These are phyloP conservation scores for Phallus indusiatus DNA, from an alignment of 768 basidiomycete genomes.

Conservation along the genomic window DNA sequence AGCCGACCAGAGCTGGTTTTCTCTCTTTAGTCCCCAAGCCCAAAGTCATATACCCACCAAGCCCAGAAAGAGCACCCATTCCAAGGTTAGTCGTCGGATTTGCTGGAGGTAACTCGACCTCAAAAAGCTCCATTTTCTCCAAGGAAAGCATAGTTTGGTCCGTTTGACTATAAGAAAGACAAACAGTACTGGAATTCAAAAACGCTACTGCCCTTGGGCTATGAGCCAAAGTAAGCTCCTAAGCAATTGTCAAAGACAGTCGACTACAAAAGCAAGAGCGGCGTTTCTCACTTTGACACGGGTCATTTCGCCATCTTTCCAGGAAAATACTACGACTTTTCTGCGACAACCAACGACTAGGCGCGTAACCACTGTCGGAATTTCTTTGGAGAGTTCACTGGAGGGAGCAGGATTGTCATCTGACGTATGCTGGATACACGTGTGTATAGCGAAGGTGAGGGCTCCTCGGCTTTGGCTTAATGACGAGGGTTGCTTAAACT, in stretches of 20 bases:
- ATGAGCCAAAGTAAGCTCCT: conserved; percentile 83
- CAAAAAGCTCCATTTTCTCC: conserved; percentile 44
- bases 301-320: conserved; percentile 78
- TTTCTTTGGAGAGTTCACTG: conserved; percentile 29
- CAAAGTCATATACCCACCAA: conserved; percentile 80
- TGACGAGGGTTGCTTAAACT: conserved; percentile 57
- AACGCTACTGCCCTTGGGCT: conserved; percentile 83
- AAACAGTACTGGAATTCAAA: conserved; percentile 46
- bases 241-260: conserved; percentile 6
- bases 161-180: conserved; percentile 73
- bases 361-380: conserved; percentile 62
- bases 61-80: conserved; percentile 68
- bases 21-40: conserved; percentile 69
- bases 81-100: conserved; percentile 30
- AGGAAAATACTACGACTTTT: conserved; percentile 75
- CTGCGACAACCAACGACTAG: conserved; percentile 81
- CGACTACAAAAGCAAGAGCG: neutral
- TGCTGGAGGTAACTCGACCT: conserved; percentile 35
- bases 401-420: conserved; percentile 17
- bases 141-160: conserved; percentile 70
- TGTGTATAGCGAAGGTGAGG: conserved; percentile 71
- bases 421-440: conserved; percentile 41
- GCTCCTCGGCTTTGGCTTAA: conserved; percentile 73
- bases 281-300: conserved; percentile 48
- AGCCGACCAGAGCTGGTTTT: conserved; percentile 41